Evolutionary conservation across 1,284 basidiomycete species (phyloP), one percentile per base, ranked within the genome.

Genomic region (Pterulicium gracile): DNA sequence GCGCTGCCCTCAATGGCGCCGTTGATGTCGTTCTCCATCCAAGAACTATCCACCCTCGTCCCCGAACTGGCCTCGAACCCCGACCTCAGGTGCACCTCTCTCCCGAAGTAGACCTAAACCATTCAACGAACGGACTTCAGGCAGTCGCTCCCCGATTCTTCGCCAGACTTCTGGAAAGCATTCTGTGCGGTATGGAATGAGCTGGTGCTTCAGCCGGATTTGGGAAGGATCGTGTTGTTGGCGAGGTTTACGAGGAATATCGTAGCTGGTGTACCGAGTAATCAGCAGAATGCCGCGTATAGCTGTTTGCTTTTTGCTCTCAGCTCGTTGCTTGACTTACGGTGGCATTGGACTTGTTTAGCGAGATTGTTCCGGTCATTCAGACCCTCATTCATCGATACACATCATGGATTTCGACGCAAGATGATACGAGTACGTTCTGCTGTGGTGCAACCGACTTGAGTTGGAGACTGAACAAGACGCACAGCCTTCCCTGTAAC

Each of bases 211-310:
- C n/a, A 32, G n/a, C 27, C 27, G 10, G 27, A 32, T 32, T n/a
- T n/a, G 10, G n/a, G n/a, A 7, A 7, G n/a, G 27, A 32, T 32
- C 7, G 27, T 32, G 7, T n/a, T 32, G 10, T 54, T 85, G n/a
- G 78, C 78, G 3, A 79, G 73, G 52, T 82, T 89, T 55, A 88
- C 83, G 3, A 73, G 87, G 50, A 89, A 89, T 58, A 63, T 89
- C 12, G 79, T 82, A 22, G 84, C 83, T 12, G 79, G 73, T 12
- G 74, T 78, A 19, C 69, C 76, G 12, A 54, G 58, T 17, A 89
- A 88, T 61, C 86, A 89, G 57, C 56, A 61, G 45, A 67, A 63
- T 50, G 79, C 78, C 43, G 83, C 75, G 86, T 88, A 10, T 15
- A 34, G 27, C 15, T 52, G 44, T 23, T 19, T 34, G 23, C 44